These are phyloP conservation scores for Phaeoacremonium minimum DNA, from an alignment of 2,329 filamentous ascomycete genomes.

Conservation along the genomic window DNA sequence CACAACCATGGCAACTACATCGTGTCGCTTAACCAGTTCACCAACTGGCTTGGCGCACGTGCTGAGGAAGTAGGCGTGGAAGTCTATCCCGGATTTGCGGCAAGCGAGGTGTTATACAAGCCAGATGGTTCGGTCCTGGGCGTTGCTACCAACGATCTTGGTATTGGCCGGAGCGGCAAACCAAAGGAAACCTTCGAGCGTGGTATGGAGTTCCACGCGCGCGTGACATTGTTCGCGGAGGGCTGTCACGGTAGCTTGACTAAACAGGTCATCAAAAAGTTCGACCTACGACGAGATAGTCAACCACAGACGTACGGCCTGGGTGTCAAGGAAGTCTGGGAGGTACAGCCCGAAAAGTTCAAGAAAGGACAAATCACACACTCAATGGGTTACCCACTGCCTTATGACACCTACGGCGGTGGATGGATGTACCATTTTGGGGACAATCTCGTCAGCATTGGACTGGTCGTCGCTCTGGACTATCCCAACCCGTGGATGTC, in stretches of 20 bases:
- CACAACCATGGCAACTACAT: constrained; percentile 98
- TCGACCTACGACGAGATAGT: constrained; percentile 81
- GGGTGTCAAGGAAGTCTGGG: constrained; percentile 96
- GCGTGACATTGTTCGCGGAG: constrained; percentile 87
- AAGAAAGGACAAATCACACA: constrained; percentile 80
- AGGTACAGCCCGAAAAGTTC: constrained; percentile 90
- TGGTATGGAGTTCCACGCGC: constrained; percentile 96
- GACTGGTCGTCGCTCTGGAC: constrained; percentile 88
- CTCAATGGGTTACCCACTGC: constrained; percentile 87
- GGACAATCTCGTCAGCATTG: constrained; percentile 90
- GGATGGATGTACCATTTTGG: constrained; percentile 99
- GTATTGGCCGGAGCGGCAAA: constrained; percentile 74
- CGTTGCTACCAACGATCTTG: constrained; percentile 93
- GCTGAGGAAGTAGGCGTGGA: constrained; percentile 97
- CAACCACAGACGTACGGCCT: constrained; percentile 94
- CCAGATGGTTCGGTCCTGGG: constrained; percentile 84
- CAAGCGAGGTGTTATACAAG: constrained; percentile 85
- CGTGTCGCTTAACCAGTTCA: constrained; percentile 89
- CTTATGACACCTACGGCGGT: constrained; percentile 87
- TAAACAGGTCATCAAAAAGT: constrained; percentile 94
- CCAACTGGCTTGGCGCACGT: constrained; percentile 91
- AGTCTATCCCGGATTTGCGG: constrained; percentile 93
- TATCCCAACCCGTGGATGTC: constrained; percentile 96
- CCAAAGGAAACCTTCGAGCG: constrained; percentile 90
- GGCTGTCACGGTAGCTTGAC: constrained; percentile 93